Evolutionary conservation across 768 basidiomycete species (phyloP).

Genomic region (Naganishia onofrii): DNA sequence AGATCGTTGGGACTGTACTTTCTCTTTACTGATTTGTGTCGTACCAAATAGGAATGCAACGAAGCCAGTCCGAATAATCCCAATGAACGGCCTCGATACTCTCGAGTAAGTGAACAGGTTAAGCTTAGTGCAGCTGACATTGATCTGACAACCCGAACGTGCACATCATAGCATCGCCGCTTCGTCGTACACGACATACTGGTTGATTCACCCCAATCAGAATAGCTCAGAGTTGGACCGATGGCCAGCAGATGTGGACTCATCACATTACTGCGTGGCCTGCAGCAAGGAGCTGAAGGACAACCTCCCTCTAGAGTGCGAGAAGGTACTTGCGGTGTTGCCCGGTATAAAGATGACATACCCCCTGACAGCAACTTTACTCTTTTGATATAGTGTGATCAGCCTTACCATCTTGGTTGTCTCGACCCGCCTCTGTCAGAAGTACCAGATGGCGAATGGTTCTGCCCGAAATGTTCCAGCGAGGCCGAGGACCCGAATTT

Average conservation of each 20-base stretch:
- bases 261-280: constrained; percentile 67
- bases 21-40: constrained; percentile 40
- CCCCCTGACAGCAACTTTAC: constrained; percentile 4
- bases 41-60: constrained; percentile 58
- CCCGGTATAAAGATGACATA: background rate
- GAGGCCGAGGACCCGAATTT: constrained; percentile 36
- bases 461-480: constrained; percentile 65
- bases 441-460: constrained; percentile 85
- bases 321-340: constrained; percentile 64
- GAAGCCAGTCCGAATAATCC: constrained; percentile 57
- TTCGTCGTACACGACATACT: constrained; percentile 79
- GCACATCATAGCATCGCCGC: constrained; percentile 66
- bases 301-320: constrained; percentile 77
- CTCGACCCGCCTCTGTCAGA: constrained; percentile 70
- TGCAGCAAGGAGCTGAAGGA: constrained; percentile 71
- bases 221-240: constrained; percentile 67
- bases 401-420: constrained; percentile 79
- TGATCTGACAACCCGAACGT: background rate
- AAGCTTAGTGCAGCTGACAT: background rate
- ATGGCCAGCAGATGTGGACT: constrained; percentile 70
- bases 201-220: constrained; percentile 73
- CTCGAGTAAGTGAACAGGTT: constrained; percentile 60
- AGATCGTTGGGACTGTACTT: background rate
- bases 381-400: constrained; percentile 66
- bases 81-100: constrained; percentile 75